Evolutionary conservation across 2,329 filamentous ascomycete genomes (phyloP).

Genomic region (Fusarium sp.): DNA sequence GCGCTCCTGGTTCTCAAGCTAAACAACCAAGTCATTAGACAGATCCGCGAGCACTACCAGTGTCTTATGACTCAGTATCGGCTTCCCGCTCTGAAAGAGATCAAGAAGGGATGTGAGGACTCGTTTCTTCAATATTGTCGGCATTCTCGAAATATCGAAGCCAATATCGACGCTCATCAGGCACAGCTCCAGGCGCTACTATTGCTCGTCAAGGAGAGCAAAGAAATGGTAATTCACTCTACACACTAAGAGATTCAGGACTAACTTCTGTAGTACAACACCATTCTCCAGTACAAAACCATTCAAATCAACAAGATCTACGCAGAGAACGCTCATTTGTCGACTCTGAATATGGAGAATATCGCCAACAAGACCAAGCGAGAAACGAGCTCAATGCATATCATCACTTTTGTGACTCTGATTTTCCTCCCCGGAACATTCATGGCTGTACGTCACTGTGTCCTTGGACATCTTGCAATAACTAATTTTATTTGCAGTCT

Average conservation of each 20-base stretch:
- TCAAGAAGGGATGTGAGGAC: background rate
- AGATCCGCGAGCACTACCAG: slow-evolving; percentile 23
- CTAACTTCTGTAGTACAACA: slow-evolving; percentile 10
- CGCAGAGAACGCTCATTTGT: slow-evolving; percentile 14
- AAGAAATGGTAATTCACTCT: background rate
- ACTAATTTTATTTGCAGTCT: background rate
- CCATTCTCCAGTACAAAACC: slow-evolving; percentile 19
- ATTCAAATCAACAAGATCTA: slow-evolving; percentile 23
- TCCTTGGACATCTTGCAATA: background rate
- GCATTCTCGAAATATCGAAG: background rate
- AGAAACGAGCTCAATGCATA: slow-evolving; percentile 31
- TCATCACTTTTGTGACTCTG: slow-evolving; percentile 26
- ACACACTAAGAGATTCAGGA: rapidly evolving
- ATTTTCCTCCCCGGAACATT: slow-evolving; percentile 28
- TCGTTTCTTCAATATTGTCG: background rate
- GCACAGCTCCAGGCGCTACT: slow-evolving; percentile 9
- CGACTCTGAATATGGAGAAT: slow-evolving; percentile 23
- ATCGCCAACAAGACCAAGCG: slow-evolving; percentile 29
- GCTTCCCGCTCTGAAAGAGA: background rate
- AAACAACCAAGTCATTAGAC: slow-evolving; percentile 17
- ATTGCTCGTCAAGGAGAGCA: slow-evolving; percentile 11
- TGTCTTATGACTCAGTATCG: background rate
- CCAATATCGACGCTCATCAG: slow-evolving; percentile 6
- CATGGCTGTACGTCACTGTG: slow-evolving; percentile 17
- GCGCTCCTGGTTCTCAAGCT: slow-evolving; percentile 16